Evolutionary conservation across 1,284 basidiomycete species (phyloP).

Genomic region (Phellopilus nigrolimitatus): DNA sequence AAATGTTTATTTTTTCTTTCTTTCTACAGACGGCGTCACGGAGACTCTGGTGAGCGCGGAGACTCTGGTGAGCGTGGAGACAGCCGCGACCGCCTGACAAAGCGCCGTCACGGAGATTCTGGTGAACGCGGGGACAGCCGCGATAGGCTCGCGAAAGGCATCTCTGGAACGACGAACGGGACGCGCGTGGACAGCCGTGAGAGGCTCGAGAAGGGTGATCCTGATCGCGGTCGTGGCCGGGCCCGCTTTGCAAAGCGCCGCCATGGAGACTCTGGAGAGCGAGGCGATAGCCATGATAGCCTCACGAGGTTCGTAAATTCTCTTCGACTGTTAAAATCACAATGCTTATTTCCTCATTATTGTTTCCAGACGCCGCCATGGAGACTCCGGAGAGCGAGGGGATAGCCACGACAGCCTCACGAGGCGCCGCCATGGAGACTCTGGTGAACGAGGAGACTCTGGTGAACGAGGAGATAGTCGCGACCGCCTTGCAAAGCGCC

Average conservation of each 20-base stretch:
- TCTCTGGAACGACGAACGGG: too few species aligned
- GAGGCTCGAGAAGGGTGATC: too few species aligned
- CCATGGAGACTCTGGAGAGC: slow-evolving; percentile 11
- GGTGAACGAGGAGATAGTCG: slow-evolving; percentile 1
- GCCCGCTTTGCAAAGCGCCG: slow-evolving; percentile 8
- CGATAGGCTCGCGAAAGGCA: slow-evolving; percentile 9
- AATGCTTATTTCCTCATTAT: too few species aligned
- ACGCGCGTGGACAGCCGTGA: not conserved
- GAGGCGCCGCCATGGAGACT: slow-evolving; percentile 15
- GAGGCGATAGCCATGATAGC: slow-evolving; percentile 10
- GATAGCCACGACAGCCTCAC: too few species aligned
- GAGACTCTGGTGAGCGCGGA: slow-evolving; percentile 12
- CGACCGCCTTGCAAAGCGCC: slow-evolving; percentile 4
- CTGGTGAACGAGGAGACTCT: slow-evolving; percentile 8
- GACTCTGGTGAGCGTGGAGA: too few species aligned
- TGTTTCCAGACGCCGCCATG: slow-evolving; percentile 14
- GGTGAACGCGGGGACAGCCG: slow-evolving; percentile 5
- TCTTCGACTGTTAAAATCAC: too few species aligned
- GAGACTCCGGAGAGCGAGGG: too few species aligned
- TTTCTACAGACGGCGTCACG: slow-evolving; percentile 14
- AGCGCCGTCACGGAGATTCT: slow-evolving; percentile 6
- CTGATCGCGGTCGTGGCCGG: not conserved
- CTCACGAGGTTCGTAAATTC: not conserved
- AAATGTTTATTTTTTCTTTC: too few species aligned
- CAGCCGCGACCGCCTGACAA: slow-evolving; percentile 1